These are phyloP conservation scores for Leccinum olivaceopallidum DNA, from an alignment of 768 basidiomycete genomes.

Conservation along the genomic window DNA sequence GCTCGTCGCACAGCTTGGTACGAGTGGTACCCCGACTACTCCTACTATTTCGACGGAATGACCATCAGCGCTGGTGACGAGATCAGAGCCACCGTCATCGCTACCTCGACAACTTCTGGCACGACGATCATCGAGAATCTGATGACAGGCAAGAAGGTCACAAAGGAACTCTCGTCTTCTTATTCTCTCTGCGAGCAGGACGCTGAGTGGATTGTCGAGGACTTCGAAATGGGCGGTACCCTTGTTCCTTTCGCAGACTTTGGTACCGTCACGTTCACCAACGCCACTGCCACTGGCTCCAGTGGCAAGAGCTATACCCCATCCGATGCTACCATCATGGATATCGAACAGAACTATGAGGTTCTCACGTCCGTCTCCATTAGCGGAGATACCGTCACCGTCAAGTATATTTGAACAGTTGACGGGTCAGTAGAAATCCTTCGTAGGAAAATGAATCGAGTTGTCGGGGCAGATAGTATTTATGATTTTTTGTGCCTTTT, in stretches of 20 bases:
- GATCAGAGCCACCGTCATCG: neutral
- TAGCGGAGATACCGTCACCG: no score
- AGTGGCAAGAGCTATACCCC: neutral
- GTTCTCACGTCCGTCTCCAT: no score
- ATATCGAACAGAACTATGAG: no score
- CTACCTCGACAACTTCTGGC: neutral
- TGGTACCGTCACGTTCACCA: neutral
- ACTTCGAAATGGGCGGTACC: neutral
- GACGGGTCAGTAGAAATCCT: no score
- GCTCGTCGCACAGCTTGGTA: neutral
- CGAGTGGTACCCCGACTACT: neutral
- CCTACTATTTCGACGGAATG: neutral
- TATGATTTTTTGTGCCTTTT: no score
- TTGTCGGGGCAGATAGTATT: no score
- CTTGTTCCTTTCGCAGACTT: neutral
- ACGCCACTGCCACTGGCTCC: neutral
- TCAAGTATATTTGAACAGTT: no score
- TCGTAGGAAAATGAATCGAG: no score
- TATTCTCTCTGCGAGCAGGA: neutral
- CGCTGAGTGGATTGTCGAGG: neutral
- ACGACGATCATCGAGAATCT: neutral
- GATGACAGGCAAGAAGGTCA: neutral
- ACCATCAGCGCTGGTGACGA: neutral
- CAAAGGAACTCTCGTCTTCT: neutral
- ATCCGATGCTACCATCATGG: neutral